These are phyloP conservation scores for Nothopassalora personata DNA, from an alignment of 2,329 filamentous ascomycete species.

Conservation along the genomic window DNA sequence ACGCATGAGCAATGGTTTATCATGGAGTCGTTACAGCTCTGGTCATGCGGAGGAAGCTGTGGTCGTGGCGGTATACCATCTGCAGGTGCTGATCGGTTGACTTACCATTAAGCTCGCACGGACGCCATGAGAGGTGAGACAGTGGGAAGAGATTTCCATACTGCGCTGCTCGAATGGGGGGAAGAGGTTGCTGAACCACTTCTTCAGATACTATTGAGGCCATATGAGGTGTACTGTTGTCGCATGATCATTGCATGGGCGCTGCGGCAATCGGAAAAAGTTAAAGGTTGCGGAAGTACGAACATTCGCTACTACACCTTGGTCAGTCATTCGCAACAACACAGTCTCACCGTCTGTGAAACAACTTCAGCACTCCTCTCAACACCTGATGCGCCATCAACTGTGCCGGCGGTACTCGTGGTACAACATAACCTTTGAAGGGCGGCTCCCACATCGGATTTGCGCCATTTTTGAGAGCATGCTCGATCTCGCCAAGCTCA, in stretches of 20 bases:
- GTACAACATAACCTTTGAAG: slow-evolving; percentile 18
- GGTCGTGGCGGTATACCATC: background rate
- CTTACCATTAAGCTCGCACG: background rate
- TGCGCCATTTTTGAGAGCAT: slow-evolving; percentile 19
- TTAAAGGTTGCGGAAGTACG: background rate
- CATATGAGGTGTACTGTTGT: background rate
- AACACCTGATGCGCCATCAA: slow-evolving; percentile 22
- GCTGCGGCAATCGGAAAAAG: no score
- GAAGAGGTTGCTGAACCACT: background rate
- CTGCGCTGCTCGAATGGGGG: background rate
- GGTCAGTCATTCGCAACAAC: background rate
- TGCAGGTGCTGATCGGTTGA: background rate
- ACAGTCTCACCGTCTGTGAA: slow-evolving; percentile 12
- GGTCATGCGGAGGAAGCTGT: background rate
- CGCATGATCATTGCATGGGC: background rate
- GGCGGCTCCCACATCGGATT: slow-evolving; percentile 25
- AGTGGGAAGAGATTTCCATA: background rate
- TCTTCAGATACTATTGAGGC: background rate
- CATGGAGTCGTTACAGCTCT: background rate
- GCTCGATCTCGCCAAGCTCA: slow-evolving; percentile 20
- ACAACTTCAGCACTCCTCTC: slow-evolving; percentile 19
- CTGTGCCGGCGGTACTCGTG: slow-evolving; percentile 18
- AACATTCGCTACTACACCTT: background rate
- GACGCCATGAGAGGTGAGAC: background rate
- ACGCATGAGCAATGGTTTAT: background rate